Evolutionary conservation across 2,329 filamentous ascomycete genomes (phyloP), one percentile per base, ranked within the genome.

Genomic region (Penicillium nordicum): DNA sequence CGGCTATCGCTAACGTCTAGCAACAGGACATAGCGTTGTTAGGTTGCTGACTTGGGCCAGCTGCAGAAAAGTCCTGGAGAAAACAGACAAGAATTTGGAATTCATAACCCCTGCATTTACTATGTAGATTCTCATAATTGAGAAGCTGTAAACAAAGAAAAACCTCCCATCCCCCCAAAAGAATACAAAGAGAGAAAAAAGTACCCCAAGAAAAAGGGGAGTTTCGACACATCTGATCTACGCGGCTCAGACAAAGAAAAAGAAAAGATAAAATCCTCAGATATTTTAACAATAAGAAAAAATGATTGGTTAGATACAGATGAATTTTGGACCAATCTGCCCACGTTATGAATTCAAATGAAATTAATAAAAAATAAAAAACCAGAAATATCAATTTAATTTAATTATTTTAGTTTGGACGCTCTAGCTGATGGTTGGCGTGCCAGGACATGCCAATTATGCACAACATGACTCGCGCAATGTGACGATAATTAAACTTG

Each of bases 1-100:
- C 56, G 56, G 53, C 56, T 58, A 58, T 56, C 56, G 46, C 52
- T 57, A 57, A 55, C 27, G 53, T 43, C 11, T 51, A 42, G 43
- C 23, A 48, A 21, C 49, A 46, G 55, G 50, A 36, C 46, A 50
- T 55, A 38, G 52, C 46, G 56, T 57, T 25, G n/a, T 51, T 40
- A 32, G 34, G 21, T 21, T 42, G 18, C 27, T 42, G 27, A 54
- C 27, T 45, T 51, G 21, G 38, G 49, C 5, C 29, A 3, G 21
- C 29, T 36, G 49, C 49, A 51, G 49, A 51, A 51, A 40, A n/a
- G 37, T 2, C 44, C 30, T 46, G 25, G 16, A 32, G n/a, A 32
- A 32, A 29, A 11, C 9, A 9, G 36, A 11, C 12, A 16, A 10
- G 25, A 5, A 52, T 56, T 58, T 44, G 47, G 29, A 52, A 53